Evolutionary conservation across 169 alveolate species (phyloP).

Genomic region (Babesia ovata): DNA sequence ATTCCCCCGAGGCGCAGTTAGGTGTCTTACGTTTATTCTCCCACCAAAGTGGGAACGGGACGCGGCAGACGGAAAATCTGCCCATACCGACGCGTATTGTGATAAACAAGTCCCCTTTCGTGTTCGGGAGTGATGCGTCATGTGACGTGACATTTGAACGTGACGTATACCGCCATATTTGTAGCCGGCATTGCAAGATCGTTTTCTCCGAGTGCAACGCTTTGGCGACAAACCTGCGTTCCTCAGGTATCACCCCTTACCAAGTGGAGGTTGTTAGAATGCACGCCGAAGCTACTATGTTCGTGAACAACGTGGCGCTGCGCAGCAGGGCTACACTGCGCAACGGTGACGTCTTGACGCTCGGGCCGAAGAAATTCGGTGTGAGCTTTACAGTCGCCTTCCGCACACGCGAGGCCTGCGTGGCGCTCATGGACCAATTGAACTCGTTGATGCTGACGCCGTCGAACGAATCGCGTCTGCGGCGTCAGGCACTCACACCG

Average conservation of each 20-base stretch:
- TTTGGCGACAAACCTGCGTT: background rate
- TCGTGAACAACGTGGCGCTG: constrained; percentile 25
- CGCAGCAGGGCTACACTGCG: background rate
- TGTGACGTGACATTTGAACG: constrained; percentile 43
- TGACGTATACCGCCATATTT: background rate
- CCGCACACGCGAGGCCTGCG: constrained; percentile 28
- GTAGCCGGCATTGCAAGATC: constrained; percentile 38
- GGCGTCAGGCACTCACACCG: background rate
- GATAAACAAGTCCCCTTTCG: constrained; percentile 44
- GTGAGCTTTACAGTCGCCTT: constrained; percentile 34
- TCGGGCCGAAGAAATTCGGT: constrained; percentile 25
- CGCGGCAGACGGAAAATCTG: background rate
- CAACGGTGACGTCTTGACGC: constrained; percentile 31
- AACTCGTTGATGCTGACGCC: constrained; percentile 36
- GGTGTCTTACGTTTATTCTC: constrained; percentile 19
- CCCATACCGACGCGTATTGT: constrained; percentile 18
- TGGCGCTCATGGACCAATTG: constrained; percentile 20
- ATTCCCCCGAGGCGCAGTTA: constrained; percentile 25
- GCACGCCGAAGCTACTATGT: constrained; percentile 26
- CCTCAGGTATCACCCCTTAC: constrained; percentile 10
- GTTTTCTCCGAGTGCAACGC: constrained; percentile 1
- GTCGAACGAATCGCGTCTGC: background rate
- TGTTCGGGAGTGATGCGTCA: constrained; percentile 45
- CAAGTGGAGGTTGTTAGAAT: constrained; percentile 21
- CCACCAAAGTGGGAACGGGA: background rate